Base-by-base conservation (phyloP, 371 early-diverging fungal species). In the Haplosporangium sp. region DNA sequence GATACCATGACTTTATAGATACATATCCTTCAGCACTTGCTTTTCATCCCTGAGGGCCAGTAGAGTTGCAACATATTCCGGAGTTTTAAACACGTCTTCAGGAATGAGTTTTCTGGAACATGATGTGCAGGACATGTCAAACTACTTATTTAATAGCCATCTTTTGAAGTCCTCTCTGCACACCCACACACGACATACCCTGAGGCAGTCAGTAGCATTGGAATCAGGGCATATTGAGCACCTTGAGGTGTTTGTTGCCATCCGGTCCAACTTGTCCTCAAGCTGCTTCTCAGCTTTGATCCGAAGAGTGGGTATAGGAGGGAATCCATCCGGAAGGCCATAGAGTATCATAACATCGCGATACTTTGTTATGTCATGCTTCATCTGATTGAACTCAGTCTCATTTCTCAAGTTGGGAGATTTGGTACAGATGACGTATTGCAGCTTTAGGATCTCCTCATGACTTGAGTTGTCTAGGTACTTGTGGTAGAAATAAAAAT, bases 181-280 rank as follows among this genome's bases (percentile, higher is more conserved):
- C 39, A 74, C 55, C 65, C 65, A 74, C 1, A 19, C 48, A 11
- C 74, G 69, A 40, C 74, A 74, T 47, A 38, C 61, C 55, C 20
- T 40, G 13, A 74, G 7, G 38, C 69, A 74, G 45, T 74, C 65
- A 35, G 47, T 55, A 0, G 42, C 61, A 42, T 19, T 17, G 45
- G 27, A 27, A 1, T 68, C 74, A 27, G 68, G 61, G 65, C 74
- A 74, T 15, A 74, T 68, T 13, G 47, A 34, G 40, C 74, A 74
- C 3, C 63, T 56, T 39, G 56, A 17, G 4, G 65, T 27, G 6
- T 20, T 4, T 38, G 69, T 53, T 17, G 15, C 40, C 44, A 65
- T 61, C 37, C 65, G 64, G 8, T 11, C 44, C 10, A 74, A 39
- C 47, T 74, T 69, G 5, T 37, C 61, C 47, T 55, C 27, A n/a